Evolutionary conservation across 345 rosid species (phyloP).

Genomic region (Eucalyptus brandiana): DNA sequence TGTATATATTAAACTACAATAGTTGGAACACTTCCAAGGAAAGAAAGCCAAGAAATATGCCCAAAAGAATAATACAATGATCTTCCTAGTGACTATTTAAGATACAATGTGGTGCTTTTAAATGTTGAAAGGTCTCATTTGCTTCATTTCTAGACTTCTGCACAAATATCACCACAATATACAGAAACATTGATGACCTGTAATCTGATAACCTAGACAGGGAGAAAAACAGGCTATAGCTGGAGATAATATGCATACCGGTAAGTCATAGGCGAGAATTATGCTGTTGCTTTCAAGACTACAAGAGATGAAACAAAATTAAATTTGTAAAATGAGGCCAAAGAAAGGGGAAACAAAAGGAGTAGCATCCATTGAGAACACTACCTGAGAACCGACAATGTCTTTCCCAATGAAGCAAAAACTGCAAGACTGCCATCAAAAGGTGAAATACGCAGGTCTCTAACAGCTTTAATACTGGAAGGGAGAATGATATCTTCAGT

Average conservation of each 20-base stretch:
- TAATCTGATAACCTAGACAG: neutral
- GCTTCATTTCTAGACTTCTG: neutral
- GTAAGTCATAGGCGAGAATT: slow-evolving; percentile 57
- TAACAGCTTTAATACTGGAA: slow-evolving; percentile 45
- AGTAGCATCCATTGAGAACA: neutral
- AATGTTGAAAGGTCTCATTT: neutral
- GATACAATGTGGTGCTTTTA: neutral
- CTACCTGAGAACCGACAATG: slow-evolving; percentile 66
- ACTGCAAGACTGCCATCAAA: slow-evolving; percentile 38
- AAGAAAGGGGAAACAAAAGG: neutral
- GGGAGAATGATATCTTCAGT: slow-evolving; percentile 57
- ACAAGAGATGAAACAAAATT: slow-evolving; percentile 5
- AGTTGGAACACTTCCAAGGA: neutral
- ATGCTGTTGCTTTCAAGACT: slow-evolving; percentile 71
- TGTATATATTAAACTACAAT: neutral
- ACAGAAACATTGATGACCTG: neutral
- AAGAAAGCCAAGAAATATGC: neutral
- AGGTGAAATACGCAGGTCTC: slow-evolving; percentile 73
- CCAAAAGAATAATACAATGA: neutral
- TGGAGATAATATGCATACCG: slow-evolving; percentile 19
- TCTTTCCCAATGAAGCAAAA: slow-evolving; percentile 74
- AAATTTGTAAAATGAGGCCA: neutral
- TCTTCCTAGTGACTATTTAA: neutral
- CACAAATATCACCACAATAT: neutral
- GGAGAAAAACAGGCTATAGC: neutral